A percentile compares a stretch with the other conserved stretches of the same genome.
These are phyloP conservation scores for Epichloe gansuensis DNA, from an alignment of 2,329 filamentous ascomycete genomes.

Conservation along the genomic window DNA sequence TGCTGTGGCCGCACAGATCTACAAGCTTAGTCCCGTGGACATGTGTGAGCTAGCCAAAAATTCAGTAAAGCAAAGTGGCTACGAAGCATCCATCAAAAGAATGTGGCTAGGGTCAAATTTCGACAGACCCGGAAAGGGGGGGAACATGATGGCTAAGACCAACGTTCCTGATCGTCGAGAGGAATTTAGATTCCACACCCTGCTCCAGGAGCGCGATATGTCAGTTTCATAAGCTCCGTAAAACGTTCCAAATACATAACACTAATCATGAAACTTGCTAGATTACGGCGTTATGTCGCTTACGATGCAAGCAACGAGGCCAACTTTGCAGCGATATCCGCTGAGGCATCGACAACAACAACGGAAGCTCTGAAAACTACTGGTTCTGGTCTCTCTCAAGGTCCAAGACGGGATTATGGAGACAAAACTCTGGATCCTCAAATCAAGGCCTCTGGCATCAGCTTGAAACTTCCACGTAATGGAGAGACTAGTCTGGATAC, in stretches of 20 bases:
- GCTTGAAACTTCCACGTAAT: background rate
- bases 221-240: constrained; percentile 30
- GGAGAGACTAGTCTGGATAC: constrained; percentile 17
- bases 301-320: constrained; percentile 17
- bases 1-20: constrained; percentile 94
- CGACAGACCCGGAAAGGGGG: constrained; percentile 60
- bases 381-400: background rate
- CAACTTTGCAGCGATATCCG: background rate
- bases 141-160: constrained; percentile 89
- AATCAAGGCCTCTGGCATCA: background rate
- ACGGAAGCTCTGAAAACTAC: background rate
- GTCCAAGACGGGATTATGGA: background rate
- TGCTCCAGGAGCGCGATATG: constrained; percentile 75
- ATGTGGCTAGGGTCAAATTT: constrained; percentile 80
- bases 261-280: constrained; percentile 10
- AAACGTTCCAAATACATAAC: background rate
- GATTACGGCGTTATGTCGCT: constrained; percentile 30
- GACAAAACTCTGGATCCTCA: background rate
- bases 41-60: constrained; percentile 98
- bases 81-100: constrained; percentile 77
- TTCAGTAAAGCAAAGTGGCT: constrained; percentile 88
- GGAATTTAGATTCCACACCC: constrained; percentile 77
- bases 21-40: constrained; percentile 90
- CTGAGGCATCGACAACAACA: background rate
- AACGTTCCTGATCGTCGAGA: constrained; percentile 91